Evolutionary conservation across 768 basidiomycete genomes (phyloP).

Genomic region (Pisolithus orientalis): DNA sequence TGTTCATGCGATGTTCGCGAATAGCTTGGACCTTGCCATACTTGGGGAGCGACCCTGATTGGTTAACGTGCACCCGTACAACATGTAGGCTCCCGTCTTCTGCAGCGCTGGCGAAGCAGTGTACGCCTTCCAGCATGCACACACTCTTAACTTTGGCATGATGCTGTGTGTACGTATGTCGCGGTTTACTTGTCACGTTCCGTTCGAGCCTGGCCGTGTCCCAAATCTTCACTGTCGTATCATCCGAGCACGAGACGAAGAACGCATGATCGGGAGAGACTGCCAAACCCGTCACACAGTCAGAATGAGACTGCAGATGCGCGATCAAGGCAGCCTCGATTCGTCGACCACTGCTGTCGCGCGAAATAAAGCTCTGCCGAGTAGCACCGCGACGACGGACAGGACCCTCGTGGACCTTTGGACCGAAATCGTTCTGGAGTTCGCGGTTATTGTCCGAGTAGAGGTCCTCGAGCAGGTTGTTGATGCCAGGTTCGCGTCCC

Average conservation of each 20-base stretch:
- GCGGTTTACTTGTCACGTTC: conserved; percentile 83
- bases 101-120: conserved; percentile 85
- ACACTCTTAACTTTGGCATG: conserved; percentile 63
- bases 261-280: conserved; percentile 93
- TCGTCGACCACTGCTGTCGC: conserved; percentile 55
- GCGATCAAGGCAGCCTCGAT: conserved; percentile 79
- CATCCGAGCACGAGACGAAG: conserved; percentile 90
- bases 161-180: conserved; percentile 66
- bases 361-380: conserved; percentile 59
- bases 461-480: conserved; percentile 80
- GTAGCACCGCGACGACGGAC: conserved; percentile 68
- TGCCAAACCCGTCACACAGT: conserved; percentile 70
- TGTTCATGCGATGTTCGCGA: conserved; percentile 73
- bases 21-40: conserved; percentile 75
- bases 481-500: conserved; percentile 85
- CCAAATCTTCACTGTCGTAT: conserved; percentile 92
- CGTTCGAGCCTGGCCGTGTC: conserved; percentile 89
- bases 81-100: conserved; percentile 82
- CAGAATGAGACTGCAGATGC: conserved; percentile 79
- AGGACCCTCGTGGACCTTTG: conserved; percentile 76
- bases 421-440: conserved; percentile 87
- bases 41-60: conserved; percentile 68
- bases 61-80: conserved; percentile 72
- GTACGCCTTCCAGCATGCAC: conserved; percentile 78
- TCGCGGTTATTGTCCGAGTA: conserved; percentile 86